Base-by-base conservation (phyloP, 345 rosid species). In the Xanthoceras sorbifolium region DNA sequence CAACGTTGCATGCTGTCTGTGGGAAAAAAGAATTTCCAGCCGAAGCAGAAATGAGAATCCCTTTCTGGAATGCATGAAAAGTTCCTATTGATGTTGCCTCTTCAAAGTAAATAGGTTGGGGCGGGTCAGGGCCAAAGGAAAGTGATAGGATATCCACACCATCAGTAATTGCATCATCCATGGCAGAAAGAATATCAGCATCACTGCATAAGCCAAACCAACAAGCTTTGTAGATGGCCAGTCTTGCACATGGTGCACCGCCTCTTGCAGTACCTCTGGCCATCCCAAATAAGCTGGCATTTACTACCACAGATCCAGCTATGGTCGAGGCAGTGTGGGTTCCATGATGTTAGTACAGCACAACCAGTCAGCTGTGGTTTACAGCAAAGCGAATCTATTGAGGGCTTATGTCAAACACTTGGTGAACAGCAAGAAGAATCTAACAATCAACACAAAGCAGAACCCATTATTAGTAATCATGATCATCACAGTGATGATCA, bases 191-290 rank as follows among this genome's bases (percentile, higher is more conserved):
- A 80, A 85, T 5, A 61, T 87, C 89, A 20, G 86, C 84, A 55
- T 83, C 85, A 26, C 20, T 72, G 61, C 91, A 87, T 22, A 44
- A 5, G 54, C 60, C n/a, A 22, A 85, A 83, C 87, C 90, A 84
- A 48, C 89, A 86, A 48, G 79, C 87, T 79, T 87, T 83, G 80
- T 89, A 87, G 72, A 85, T 81, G 75, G 88, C 87, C 28, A 86
- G 87, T 52, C 85, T 83, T 6, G 88, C 89, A 74, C 74, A 44
- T 9, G 88, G 87, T 69, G 88, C 87, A 55, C 89, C 85, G 3
- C 86, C 90, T 72, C 85, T 71, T 34, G 90, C 86, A 60, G 71
- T 84, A 31, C 92, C 90, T 38, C 59, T n/a, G 63, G 83, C 89
- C 66, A 89, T 76, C 22, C 92, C 89, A 9, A 65, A 77, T 54